A percentile compares a stretch with the other conserved stretches of the same genome.
These are phyloP conservation scores for Globisporangium camurandrum DNA, from an alignment of 352 stramenopile species.

Conservation along the genomic window DNA sequence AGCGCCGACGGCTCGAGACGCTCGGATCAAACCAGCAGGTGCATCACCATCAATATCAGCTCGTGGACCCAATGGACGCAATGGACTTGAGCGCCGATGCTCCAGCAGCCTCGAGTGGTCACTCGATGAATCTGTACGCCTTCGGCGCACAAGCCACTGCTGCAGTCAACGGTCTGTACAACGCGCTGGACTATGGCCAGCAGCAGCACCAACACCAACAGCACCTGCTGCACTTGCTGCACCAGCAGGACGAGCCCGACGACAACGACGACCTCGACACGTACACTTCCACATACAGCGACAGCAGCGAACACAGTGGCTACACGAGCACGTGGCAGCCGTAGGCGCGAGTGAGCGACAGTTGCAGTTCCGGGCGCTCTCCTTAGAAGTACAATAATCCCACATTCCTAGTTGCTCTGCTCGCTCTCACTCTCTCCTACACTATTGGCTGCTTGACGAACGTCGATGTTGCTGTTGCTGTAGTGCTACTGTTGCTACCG, in stretches of 20 bases:
- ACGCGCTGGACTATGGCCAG: conserved; percentile 4
- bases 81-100: conserved; percentile 3
- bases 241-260: neutral
- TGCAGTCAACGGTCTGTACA: neutral
- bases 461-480: neutral
- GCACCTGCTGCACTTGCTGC: conserved; percentile 4
- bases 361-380: too few species aligned
- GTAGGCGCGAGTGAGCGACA: too few species aligned
- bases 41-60: too few species aligned
- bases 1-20: conserved; percentile 8
- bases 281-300: neutral
- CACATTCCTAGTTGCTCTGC: neutral
- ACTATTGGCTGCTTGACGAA: conserved; percentile 5
- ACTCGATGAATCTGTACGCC: conserved; percentile 1
- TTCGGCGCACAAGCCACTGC: neutral
- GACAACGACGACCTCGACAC: too few species aligned
- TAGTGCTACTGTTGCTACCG: neutral
- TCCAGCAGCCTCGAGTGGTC: neutral
- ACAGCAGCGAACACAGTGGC: conserved; percentile 6
- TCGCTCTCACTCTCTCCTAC: neutral
- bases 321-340: too few species aligned
- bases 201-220: neutral
- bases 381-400: neutral
- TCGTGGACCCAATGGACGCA: conserved; percentile 30
- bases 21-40: neutral